A percentile compares a stretch with the other conserved stretches of the same genome.
phyloP scores from a whole-genome alignment of 169 alveolate genomes.

The Amoebophrya sp. region DNA sequence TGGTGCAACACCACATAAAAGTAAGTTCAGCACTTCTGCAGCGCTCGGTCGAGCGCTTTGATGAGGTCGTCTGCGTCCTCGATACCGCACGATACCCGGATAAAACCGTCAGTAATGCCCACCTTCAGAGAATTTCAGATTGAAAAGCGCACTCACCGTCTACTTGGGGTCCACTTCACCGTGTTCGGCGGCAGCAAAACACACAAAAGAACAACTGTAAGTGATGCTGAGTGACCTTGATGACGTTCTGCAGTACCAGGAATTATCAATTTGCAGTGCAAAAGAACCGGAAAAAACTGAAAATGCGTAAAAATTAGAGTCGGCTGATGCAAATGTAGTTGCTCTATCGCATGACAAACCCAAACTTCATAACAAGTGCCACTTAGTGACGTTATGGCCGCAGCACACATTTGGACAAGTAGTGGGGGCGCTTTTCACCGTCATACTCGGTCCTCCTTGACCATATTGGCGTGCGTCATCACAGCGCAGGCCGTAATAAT shows the following conservation, averaged over 20 bases:
- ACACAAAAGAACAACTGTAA: too few species aligned
- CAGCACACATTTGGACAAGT: neutral
- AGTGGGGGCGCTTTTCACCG: neutral
- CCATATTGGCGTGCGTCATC: slow-evolving; percentile 62
- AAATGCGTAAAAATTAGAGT: too few species aligned
- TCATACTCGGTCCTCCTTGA: slow-evolving; percentile 48
- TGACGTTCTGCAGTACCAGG: too few species aligned
- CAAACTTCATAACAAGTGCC: too few species aligned
- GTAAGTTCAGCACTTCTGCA: slow-evolving; percentile 32
- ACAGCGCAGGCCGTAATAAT: slow-evolving; percentile 60
- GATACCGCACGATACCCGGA: slow-evolving; percentile 56
- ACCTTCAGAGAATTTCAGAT: slow-evolving; percentile 50
- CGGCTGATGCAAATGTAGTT: too few species aligned
- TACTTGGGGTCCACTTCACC: too few species aligned
- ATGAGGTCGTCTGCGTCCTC: slow-evolving; percentile 55
- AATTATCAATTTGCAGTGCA: neutral
- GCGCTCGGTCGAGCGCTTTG: slow-evolving; percentile 44
- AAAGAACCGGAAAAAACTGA: too few species aligned
- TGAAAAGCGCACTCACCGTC: too few species aligned
- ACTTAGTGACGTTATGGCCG: neutral
- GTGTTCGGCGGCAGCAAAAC: too few species aligned
- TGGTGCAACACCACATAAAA: too few species aligned
- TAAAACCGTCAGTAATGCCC: slow-evolving; percentile 57
- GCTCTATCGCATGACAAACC: too few species aligned
- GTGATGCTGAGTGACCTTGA: too few species aligned